Conservation (phyloP, 176 grass and related monocot species). For the Cenchrus purpureus region DNA sequence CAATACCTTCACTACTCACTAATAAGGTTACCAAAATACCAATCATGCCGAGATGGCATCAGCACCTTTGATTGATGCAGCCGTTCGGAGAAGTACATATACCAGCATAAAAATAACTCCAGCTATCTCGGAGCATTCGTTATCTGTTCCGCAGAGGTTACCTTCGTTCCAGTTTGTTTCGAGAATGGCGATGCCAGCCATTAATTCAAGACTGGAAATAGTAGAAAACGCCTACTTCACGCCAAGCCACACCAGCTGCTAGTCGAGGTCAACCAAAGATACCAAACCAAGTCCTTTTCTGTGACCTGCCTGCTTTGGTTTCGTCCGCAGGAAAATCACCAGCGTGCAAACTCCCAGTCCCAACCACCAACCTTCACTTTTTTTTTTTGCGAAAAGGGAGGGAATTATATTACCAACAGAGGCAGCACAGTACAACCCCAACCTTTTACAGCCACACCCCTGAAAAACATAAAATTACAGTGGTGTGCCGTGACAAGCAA, state of each 20-base stretch:
- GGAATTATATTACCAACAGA: no score
- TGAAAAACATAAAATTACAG: neutral
- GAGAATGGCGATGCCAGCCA: neutral
- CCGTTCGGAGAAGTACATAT: neutral
- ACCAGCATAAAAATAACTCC: neutral
- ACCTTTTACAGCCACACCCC: no score
- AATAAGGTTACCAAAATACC: neutral
- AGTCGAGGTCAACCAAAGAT: constrained; percentile 29
- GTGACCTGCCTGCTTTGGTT: neutral
- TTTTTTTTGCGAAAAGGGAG: no score
- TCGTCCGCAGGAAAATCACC: neutral
- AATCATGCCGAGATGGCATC: neutral
- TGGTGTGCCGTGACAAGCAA: neutral
- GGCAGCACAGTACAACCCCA: no score
- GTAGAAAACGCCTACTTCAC: neutral
- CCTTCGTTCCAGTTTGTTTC: neutral
- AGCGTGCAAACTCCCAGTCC: neutral
- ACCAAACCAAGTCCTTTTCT: constrained; percentile 16
- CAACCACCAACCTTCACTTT: no score
- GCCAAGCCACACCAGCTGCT: neutral
- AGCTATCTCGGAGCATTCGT: no score
- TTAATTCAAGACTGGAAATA: neutral
- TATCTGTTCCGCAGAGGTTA: neutral
- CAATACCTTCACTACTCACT: neutral
- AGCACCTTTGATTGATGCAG: neutral